phyloP scores from a whole-genome alignment of 345 rosid species.

The Acer negundo region DNA sequence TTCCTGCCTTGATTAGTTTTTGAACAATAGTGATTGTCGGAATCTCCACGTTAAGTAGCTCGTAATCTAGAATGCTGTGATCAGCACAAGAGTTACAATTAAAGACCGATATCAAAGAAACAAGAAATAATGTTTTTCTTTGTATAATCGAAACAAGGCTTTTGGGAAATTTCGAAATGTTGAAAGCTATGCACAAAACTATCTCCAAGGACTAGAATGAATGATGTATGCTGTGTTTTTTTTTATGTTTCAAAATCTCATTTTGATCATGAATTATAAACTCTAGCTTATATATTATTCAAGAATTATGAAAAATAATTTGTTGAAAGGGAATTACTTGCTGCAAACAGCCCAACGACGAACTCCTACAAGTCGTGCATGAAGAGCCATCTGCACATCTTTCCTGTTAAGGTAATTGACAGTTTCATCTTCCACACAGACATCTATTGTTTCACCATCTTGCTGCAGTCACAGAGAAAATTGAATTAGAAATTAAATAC shows the following conservation, averaged over 20 bases:
- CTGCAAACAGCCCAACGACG: conserved; percentile 84
- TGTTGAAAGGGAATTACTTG: conserved; percentile 55
- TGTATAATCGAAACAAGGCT: no score
- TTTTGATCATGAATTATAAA: not conserved
- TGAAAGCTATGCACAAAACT: not conserved
- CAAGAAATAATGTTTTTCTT: no score
- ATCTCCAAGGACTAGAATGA: not conserved
- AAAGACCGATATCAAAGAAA: not conserved
- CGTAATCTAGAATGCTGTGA: conserved; percentile 78
- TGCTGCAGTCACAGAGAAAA: conserved; percentile 43
- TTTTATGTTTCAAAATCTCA: not conserved
- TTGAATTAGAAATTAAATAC: not conserved
- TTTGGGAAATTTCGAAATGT: not conserved
- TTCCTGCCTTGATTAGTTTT: conserved; percentile 64
- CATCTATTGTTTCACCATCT: conserved; percentile 78
- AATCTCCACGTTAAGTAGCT: conserved; percentile 72
- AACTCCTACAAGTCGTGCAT: conserved; percentile 85
- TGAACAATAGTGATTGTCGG: conserved; percentile 74
- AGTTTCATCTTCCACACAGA: conserved; percentile 94
- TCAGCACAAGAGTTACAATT: not conserved
- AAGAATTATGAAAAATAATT: not conserved
- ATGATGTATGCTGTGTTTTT: not conserved
- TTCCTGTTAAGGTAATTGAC: conserved; percentile 81
- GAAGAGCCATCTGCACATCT: conserved; percentile 93
- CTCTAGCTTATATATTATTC: not conserved